A percentile compares a stretch with the other conserved stretches of the same genome.
phyloP scores from a whole-genome alignment of 1,284 basidiomycete species.

The Lentinus polychrous region DNA sequence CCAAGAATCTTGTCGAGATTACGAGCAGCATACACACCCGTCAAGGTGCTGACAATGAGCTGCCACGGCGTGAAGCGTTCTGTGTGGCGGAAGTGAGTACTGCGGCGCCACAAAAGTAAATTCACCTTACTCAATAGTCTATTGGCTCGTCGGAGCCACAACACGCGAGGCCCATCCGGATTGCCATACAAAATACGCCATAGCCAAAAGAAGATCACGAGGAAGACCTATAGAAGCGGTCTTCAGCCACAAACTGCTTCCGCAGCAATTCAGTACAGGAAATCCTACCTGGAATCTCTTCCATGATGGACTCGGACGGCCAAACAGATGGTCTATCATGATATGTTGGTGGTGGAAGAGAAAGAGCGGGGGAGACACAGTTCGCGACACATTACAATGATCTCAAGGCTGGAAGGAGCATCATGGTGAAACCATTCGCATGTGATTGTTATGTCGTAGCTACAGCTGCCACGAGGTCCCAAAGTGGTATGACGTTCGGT shows the following conservation, averaged over 20 bases:
- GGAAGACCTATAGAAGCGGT: slow-evolving; percentile 53
- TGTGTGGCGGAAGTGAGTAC: slow-evolving; percentile 23
- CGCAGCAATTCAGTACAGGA: not conserved
- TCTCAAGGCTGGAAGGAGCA: too few species aligned
- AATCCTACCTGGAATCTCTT: slow-evolving; percentile 29
- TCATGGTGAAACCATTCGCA: slow-evolving; percentile 14
- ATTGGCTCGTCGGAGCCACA: slow-evolving; percentile 59
- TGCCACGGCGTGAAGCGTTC: slow-evolving; percentile 94
- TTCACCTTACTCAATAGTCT: slow-evolving; percentile 47
- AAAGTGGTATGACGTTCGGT: slow-evolving; percentile 1
- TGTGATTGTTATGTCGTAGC: slow-evolving; percentile 23
- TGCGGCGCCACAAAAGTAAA: not conserved
- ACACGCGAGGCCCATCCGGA: slow-evolving; percentile 55
- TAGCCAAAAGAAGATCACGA: slow-evolving; percentile 87
- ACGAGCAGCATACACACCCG: slow-evolving; percentile 77
- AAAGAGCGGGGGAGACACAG: slow-evolving; percentile 8
- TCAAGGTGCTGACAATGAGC: slow-evolving; percentile 81
- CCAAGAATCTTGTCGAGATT: slow-evolving; percentile 88
- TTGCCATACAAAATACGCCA: slow-evolving; percentile 73
- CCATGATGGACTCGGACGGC: slow-evolving; percentile 32
- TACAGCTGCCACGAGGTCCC: slow-evolving; percentile 2
- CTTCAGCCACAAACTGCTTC: not conserved
- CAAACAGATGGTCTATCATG: slow-evolving; percentile 34
- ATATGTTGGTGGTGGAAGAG: slow-evolving; percentile 9
- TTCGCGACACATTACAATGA: not conserved